Base-by-base conservation (phyloP, 805 yeast species). In the Saccharomycopsis sp. region DNA sequence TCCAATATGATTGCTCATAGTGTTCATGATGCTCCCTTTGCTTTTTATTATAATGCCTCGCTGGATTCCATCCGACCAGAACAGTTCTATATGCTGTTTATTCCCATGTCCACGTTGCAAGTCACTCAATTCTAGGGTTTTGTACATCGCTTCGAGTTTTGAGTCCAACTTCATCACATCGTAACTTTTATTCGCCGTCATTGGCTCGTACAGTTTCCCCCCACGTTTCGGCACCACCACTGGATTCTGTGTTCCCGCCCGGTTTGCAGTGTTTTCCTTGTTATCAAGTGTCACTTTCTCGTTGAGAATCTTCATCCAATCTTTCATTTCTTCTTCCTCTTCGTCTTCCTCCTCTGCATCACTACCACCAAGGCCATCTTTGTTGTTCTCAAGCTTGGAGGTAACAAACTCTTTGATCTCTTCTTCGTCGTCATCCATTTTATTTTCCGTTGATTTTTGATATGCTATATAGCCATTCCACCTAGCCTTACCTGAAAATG, bases 21-120 rank as follows among this genome's bases (percentile, higher is more conserved):
- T 80, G 56, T 77, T 78, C 64, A 87, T 79, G 63, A 76, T 83
- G 41, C 81, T 79, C 0, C 95, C 94, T 56, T 73, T 75, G 15
- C 21, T 24, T 21, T 18, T 53, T 16, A n/a, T 24, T 29, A 15
- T 34, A 12, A 41, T 50, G n/a, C 53, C 44, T 16, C 16, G 37
- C 48, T 24, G 34, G 18, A 50, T 24, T 8, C 64, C 64, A 1
- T 67, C 64, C 52, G 61, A 58, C 79, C 78, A 83, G 2, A 79
- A 74, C 0, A 78, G 84, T 9, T 72, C 68, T 14, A 81, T 64
- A 34, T 70, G 70, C 53, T 72, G 77, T 65, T 81, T 81, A 8
- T 68, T 59, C 15, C 29, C 41, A 37, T 60, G 60, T 2, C 62
- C 58, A 15, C 62, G 53, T 9, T 18, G 34, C 14, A 12, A 9